These are phyloP conservation scores for Dendrocalamus latiflorus DNA, from an alignment of 202 grass and related monocot genomes.

Conservation along the genomic window DNA sequence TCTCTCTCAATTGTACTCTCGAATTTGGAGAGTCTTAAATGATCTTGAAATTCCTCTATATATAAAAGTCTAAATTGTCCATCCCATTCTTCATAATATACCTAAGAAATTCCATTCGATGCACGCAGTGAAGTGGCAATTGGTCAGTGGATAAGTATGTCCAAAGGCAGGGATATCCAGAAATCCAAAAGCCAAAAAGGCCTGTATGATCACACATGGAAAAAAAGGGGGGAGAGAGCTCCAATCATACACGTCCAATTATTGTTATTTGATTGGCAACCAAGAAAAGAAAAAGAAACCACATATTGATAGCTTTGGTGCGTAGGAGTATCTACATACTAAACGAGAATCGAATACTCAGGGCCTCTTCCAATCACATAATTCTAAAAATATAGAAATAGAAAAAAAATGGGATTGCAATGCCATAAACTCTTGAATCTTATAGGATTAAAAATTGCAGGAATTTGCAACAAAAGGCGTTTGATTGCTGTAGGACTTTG, in stretches of 20 bases:
- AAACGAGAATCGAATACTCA: background rate
- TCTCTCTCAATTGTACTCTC: background rate
- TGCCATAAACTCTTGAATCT: too few species aligned
- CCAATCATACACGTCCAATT: conserved; percentile 34
- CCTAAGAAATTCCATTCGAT: background rate
- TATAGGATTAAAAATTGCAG: too few species aligned
- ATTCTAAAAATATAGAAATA: too few species aligned
- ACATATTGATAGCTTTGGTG: too few species aligned
- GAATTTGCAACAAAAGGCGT: too few species aligned
- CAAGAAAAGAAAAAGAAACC: background rate
- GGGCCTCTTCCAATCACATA: too few species aligned
- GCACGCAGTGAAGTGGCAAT: background rate
- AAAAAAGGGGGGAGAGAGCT: background rate
- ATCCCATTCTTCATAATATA: background rate
- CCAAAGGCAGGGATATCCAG: background rate
- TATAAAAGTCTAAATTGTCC: background rate
- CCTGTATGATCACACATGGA: background rate
- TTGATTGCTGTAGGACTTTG: too few species aligned
- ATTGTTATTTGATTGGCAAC: conserved; percentile 30
- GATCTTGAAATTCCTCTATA: background rate
- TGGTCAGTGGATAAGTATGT: conserved; percentile 15
- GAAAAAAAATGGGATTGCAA: too few species aligned
- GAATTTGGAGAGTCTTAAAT: background rate
- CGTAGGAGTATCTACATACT: background rate
- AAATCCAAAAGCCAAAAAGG: background rate